A percentile compares a stretch with the other conserved stretches of the same genome.
Conservation (phyloP, 2,329 filamentous ascomycete species). For the Aspergillus sergii region DNA sequence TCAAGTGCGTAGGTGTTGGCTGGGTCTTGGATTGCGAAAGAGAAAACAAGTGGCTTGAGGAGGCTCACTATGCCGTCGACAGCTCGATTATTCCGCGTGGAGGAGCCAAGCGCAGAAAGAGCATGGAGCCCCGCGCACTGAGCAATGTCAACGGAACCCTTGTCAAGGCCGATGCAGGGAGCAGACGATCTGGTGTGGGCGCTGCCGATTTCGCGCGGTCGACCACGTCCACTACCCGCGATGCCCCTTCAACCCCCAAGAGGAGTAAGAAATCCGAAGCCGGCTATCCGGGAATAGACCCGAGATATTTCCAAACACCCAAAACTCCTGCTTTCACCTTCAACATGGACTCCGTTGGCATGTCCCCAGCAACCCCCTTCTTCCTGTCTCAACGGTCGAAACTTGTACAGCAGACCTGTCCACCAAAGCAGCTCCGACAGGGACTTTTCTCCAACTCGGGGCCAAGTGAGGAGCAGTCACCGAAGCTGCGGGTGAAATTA, state of each 20-base stretch:
- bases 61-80: conserved; percentile 70
- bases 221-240: conserved; percentile 31
- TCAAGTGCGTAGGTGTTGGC: conserved; percentile 82
- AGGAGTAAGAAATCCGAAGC: conserved; percentile 11
- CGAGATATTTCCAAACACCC: conserved; percentile 29
- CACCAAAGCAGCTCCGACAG: conserved; percentile 53
- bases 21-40: conserved; percentile 87
- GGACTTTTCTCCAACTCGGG: conserved; percentile 40
- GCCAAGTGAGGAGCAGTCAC: conserved; percentile 35
- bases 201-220: conserved; percentile 37
- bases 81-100: conserved; percentile 68
- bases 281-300: conserved; percentile 23
- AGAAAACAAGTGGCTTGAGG: conserved; percentile 75
- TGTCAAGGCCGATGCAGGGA: conserved; percentile 41
- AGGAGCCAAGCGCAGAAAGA: conserved; percentile 72
- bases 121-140: conserved; percentile 75
- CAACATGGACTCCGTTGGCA: conserved; percentile 41
- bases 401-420: conserved; percentile 56
- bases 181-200: conserved; percentile 32
- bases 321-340: conserved; percentile 41
- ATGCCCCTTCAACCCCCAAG: conserved; percentile 19
- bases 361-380: conserved; percentile 51
- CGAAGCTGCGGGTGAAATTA: conserved; percentile 60
- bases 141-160: conserved; percentile 70
- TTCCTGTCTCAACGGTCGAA: conserved; percentile 46